Conservation (phyloP, 352 stramenopile species). For the Pythium phragmitis region DNA sequence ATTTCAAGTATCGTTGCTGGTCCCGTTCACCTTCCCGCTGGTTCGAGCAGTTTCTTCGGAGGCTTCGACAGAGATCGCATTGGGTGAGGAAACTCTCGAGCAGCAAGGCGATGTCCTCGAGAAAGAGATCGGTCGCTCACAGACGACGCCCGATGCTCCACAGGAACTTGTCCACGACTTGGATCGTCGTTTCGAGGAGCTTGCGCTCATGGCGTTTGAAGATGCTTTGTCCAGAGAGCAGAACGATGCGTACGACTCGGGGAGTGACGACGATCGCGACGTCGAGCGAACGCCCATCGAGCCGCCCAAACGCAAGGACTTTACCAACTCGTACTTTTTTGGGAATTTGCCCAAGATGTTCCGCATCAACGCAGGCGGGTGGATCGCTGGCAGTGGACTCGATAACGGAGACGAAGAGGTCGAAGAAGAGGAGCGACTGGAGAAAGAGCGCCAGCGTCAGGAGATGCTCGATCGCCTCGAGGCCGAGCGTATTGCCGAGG, state of each 20-base stretch:
- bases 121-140: background rate
- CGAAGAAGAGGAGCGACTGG: conserved; percentile 64
- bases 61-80: background rate
- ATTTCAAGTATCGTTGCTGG: conserved; percentile 30
- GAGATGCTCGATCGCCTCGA: conserved; percentile 61
- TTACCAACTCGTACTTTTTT: conserved; percentile 74
- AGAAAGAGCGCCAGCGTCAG: conserved; percentile 55
- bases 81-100: background rate
- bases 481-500: conserved; percentile 52
- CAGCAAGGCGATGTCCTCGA: background rate
- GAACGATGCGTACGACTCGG: conserved; percentile 21
- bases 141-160: background rate
- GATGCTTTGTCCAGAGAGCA: conserved; percentile 38
- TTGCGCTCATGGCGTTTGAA: conserved; percentile 33
- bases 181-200: conserved; percentile 25
- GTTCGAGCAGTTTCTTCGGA: no score
- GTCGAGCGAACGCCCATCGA: conserved; percentile 28
- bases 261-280: conserved; percentile 61
- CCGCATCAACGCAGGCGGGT: conserved; percentile 43
- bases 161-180: conserved; percentile 13
- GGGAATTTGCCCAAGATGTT: conserved; percentile 51
- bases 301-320: conserved; percentile 62
- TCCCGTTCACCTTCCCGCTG: conserved; percentile 36
- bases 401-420: conserved; percentile 76
- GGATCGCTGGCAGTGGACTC: conserved; percentile 53